phyloP scores from a whole-genome alignment of 2,329 filamentous ascomycete genomes.

The Ampelomyces quisqualis region DNA sequence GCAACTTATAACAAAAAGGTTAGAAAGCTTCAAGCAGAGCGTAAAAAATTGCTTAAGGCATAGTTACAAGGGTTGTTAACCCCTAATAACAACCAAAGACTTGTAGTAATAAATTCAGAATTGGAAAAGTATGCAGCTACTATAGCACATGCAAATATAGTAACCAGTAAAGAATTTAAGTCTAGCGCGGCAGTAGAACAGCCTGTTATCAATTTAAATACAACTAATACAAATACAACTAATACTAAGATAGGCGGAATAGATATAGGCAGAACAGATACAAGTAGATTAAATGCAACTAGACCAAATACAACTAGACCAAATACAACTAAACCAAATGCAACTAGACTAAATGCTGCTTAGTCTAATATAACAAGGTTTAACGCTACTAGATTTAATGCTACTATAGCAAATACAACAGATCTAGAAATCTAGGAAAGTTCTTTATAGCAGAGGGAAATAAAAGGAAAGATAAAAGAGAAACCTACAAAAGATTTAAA shows the following conservation, averaged over 20 bases:
- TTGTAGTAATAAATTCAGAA: not conserved
- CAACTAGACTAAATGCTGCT: too few species aligned
- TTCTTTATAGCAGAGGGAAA: not conserved
- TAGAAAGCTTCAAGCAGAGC: slow-evolving; percentile 6
- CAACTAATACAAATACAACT: too few species aligned
- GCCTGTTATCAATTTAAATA: too few species aligned
- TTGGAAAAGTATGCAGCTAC: not conserved
- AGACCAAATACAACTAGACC: too few species aligned
- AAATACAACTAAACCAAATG: too few species aligned
- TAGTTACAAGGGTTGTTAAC: not conserved
- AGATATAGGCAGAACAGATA: too few species aligned
- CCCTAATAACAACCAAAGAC: not conserved
- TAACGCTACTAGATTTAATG: not conserved
- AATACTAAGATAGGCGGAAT: too few species aligned
- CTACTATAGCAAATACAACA: not conserved
- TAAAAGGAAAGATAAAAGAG: slow-evolving; percentile 1
- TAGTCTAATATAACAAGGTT: too few species aligned
- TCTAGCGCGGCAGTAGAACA: not conserved
- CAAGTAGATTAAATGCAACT: too few species aligned
- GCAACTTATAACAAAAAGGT: not conserved
- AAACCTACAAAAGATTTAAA: too few species aligned
- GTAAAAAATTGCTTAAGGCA: slow-evolving; percentile 1
- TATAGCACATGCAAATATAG: slow-evolving; percentile 3
- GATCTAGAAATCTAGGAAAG: not conserved
- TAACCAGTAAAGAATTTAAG: not conserved